Evolutionary conservation across 2,329 filamentous ascomycete genomes (phyloP), one percentile per base, ranked within the genome.

Genomic region (Pseudocercospora crystallina): DNA sequence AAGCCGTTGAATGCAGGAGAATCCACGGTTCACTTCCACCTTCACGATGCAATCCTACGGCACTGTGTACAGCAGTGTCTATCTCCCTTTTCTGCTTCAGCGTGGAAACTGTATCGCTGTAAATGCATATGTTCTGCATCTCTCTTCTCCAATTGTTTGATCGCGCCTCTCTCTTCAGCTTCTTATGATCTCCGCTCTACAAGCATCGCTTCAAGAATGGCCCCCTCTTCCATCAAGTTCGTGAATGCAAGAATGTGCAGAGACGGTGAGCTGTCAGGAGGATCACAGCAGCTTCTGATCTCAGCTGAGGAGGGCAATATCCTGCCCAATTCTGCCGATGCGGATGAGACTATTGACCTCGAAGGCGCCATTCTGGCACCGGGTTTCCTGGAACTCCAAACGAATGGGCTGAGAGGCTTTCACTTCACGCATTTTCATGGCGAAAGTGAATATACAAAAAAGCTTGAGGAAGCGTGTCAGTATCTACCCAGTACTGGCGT

Each of bases 301-400:
- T 45, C 13, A 15, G 29, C 17, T 12, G 43, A 45, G 32, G 36
- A 32, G 4, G 43, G 43, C 43, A 17, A n/a, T 14, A 37, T 45
- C 32, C 43, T 45, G 1, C 12, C 43, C n/a, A n/a, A 8, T 15
- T 11, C 14, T 13, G 12, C 8, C 32, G 10, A 13, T 20, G 14
- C 4, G 2, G 34, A 48, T 12, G 30, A 14, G 15, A 42, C 49
- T n/a, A 50, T 54, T 12, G 49, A 58, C 41, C 31, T 52, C 5
- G 10, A 41, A 1, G 46, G 47, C 15, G 49, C 44, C 3, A 54
- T 51, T 12, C 26, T 57, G 9, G 51, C 54, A 14, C 79, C 79
- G 8, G 80, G 79, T 3, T 80, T 79, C 57, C 66, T 81, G 15
- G 79, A 82, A 52, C 63, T 82, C 5, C 79, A 82, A 53, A 80